Evolutionary conservation across 371 early-diverging fungal genomes (phyloP), one percentile per base, ranked within the genome.

Genomic region (Mucor sp.): DNA sequence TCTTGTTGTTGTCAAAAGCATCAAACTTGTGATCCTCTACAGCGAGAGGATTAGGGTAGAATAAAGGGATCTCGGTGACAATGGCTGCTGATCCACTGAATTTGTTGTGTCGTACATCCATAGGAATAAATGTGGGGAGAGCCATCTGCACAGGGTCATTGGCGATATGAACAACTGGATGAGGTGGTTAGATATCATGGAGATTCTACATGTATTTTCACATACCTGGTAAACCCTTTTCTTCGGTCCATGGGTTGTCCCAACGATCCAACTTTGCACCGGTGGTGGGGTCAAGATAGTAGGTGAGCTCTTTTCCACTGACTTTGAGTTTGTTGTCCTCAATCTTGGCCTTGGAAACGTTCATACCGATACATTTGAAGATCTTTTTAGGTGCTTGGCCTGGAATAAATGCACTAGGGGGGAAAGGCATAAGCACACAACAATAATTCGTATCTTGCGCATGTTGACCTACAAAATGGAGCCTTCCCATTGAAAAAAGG

Each of bases 101-200:
- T 4, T 66, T 67, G 53, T 73, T 76, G 11, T 50, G 59, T 12
- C 75, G 70, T 0, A 62, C 57, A 27, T 72, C 66, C 37, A 76
- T 41, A 4, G 75, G 71, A 28, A 75, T 68, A 30, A 21, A 17
- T n/a, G 58, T 33, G 53, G 80, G 80, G 17, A 79, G 32, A 4
- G 69, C 74, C 76, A 79, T 76, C 39, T 79, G 80, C 2, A 79
- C 76, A 58, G 80, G 80, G 27, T 79, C 74, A 57, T 79, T 79
- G 19, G 80, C 80, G 50, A 79, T 79, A 68, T 76, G 76, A 9
- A 79, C 60, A 7, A 79, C 80, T 75, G 23, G 1, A 25, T 12
- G 44, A 35, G 23, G 23, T 37, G 4, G 14, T 37, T 0, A 37
- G 37, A n/a, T n/a, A n/a, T n/a, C n/a, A n/a, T n/a, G n/a, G n/a